A percentile compares a stretch with the other conserved stretches of the same genome.
phyloP scores from a whole-genome alignment of 2,329 filamentous ascomycete species.

The Fusarium buharicum region DNA sequence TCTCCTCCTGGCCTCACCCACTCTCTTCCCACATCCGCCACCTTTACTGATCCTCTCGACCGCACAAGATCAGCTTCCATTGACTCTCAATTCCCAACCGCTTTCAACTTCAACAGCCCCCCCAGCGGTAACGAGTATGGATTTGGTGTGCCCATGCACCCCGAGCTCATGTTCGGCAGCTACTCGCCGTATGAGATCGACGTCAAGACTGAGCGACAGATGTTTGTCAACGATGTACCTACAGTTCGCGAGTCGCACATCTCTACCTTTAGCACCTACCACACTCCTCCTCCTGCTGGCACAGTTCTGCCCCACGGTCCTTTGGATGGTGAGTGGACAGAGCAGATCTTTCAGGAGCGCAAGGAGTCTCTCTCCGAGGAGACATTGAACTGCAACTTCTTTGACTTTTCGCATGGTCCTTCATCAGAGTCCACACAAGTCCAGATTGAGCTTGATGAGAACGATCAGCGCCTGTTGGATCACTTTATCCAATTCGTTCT shows the following conservation, averaged over 20 bases:
- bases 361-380: constrained; percentile 75
- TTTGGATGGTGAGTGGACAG: constrained; percentile 70
- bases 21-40: constrained; percentile 82
- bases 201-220: constrained; percentile 93
- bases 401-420: constrained; percentile 79
- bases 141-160: constrained; percentile 72
- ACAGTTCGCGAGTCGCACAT: constrained; percentile 86
- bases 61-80: constrained; percentile 80
- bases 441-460: constrained; percentile 84
- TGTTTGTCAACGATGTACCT: constrained; percentile 91
- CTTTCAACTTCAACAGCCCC: constrained; percentile 77
- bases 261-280: constrained; percentile 92
- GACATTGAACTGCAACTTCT: constrained; percentile 79
- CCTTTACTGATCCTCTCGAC: constrained; percentile 78
- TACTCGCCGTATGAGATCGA: constrained; percentile 91
- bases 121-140: constrained; percentile 66
- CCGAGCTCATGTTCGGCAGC: constrained; percentile 66
- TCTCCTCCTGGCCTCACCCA: constrained; percentile 83
- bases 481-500: constrained; percentile 92
- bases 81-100: constrained; percentile 79
- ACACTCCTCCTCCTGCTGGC: constrained; percentile 78
- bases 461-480: constrained; percentile 85
- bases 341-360: constrained; percentile 51
- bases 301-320: constrained; percentile 72
- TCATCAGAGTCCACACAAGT: constrained; percentile 72